Conservation (phyloP, 2,329 filamentous ascomycete species). For the Juglanconis juglandina region DNA sequence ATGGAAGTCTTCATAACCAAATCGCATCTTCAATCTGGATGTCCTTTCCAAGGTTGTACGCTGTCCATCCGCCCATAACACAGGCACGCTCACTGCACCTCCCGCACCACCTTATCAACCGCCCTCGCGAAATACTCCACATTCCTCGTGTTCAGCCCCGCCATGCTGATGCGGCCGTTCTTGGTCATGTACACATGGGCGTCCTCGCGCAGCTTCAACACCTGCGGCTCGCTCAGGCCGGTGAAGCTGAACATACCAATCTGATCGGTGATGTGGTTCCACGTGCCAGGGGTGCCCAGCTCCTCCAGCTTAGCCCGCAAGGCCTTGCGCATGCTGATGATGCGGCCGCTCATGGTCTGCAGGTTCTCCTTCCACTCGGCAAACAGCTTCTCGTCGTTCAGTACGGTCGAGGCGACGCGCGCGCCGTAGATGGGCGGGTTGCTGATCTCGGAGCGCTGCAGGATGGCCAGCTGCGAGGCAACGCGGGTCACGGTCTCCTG, state of each 20-base stretch:
- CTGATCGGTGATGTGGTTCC: slow-evolving; percentile 97
- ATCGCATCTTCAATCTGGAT: too few relatives aligned
- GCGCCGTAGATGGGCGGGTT: slow-evolving; percentile 95
- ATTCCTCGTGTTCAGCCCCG: slow-evolving; percentile 89
- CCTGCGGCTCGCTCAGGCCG: slow-evolving; percentile 70
- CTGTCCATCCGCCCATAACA: too few relatives aligned
- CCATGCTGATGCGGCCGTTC: slow-evolving; percentile 98
- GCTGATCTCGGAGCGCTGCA: slow-evolving; percentile 95
- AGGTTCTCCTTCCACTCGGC: slow-evolving; percentile 91
- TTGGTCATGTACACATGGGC: slow-evolving; percentile 90
- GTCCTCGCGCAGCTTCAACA: slow-evolving; percentile 64
- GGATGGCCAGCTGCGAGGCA: slow-evolving; percentile 82
- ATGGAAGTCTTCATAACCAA: too few relatives aligned
- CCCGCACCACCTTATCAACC: slow-evolving; percentile 76
- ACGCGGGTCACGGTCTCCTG: slow-evolving; percentile 59
- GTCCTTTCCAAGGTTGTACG: too few relatives aligned
- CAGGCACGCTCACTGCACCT: slow-evolving; percentile 28
- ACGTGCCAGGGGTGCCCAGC: slow-evolving; percentile 80
- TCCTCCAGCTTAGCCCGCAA: slow-evolving; percentile 78
- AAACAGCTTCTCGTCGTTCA: slow-evolving; percentile 81
- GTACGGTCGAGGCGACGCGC: slow-evolving; percentile 76
- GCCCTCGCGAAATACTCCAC: slow-evolving; percentile 91
- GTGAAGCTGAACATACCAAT: slow-evolving; percentile 99
- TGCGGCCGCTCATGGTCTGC: slow-evolving; percentile 89
- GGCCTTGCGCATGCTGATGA: slow-evolving; percentile 82